A percentile compares a stretch with the other conserved stretches of the same genome.
These are phyloP conservation scores for Penicillium paxilli DNA, from an alignment of 495 filamentous ascomycete genomes.

Conservation along the genomic window DNA sequence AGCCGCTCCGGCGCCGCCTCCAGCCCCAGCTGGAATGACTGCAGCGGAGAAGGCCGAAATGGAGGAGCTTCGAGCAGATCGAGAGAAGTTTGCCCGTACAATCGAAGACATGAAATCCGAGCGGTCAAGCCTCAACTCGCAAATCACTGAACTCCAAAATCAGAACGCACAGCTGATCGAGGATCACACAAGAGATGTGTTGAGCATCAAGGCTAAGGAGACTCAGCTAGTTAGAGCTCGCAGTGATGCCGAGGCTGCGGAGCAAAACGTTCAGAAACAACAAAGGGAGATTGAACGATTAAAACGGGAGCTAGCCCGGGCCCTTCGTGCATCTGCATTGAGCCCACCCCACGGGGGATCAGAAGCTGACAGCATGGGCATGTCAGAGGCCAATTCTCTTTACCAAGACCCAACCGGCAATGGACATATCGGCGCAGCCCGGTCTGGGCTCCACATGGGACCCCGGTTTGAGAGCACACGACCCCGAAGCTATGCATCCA, in stretches of 20 bases:
- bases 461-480: constrained; percentile 40
- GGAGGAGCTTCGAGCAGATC: constrained; percentile 80
- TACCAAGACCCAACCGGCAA: constrained; percentile 38
- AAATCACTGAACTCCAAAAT: constrained; percentile 86
- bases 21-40: constrained; percentile 58
- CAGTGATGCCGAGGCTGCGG: constrained; percentile 84
- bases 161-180: constrained; percentile 97
- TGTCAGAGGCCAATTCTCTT: constrained; percentile 32
- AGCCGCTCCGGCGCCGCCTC: constrained; percentile 38
- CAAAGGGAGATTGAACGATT: constrained; percentile 88
- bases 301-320: constrained; percentile 68
- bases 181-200: constrained; percentile 91
- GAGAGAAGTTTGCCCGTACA: constrained; percentile 70
- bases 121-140: constrained; percentile 68
- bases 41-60: constrained; percentile 83
- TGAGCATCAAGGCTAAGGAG: constrained; percentile 97
- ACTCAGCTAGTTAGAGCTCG: constrained; percentile 92
- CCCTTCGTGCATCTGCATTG: constrained; percentile 44
- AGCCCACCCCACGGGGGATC: constrained; percentile 37
- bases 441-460: constrained; percentile 37
- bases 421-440: constrained; percentile 28
- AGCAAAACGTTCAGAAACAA: constrained; percentile 78
- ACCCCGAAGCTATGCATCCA: constrained; percentile 66
- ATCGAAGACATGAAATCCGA: constrained; percentile 77
- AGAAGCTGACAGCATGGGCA: constrained; percentile 35